Percentiles rank a stretch among this genome's conserved stretches.
These are phyloP conservation scores for Fonsecaea multimorphosa DNA, from an alignment of 2,329 filamentous ascomycete species.

Conservation along the genomic window DNA sequence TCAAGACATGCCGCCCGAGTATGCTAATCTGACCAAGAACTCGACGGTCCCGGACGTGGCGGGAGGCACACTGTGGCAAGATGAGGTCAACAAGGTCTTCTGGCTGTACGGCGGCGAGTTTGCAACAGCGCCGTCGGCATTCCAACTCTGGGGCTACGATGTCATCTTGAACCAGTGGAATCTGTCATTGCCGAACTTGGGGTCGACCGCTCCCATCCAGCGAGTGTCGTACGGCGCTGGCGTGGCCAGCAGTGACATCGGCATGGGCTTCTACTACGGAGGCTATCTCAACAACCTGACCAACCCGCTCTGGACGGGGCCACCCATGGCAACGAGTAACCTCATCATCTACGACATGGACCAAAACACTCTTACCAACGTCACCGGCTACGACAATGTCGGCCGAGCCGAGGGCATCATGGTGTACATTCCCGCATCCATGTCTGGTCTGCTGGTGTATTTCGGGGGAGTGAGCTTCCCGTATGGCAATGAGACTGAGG, in stretches of 20 bases:
- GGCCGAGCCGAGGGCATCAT: conserved; percentile 66
- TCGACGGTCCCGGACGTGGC: conserved; percentile 59
- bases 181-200: conserved; percentile 46
- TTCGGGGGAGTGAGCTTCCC: conserved; percentile 65
- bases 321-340: conserved; percentile 57
- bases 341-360: conserved; percentile 65
- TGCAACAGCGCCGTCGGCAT: conserved; percentile 50
- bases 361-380: conserved; percentile 59
- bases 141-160: conserved; percentile 65
- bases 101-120: conserved; percentile 69
- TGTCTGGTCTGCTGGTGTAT: conserved; percentile 65
- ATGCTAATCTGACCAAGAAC: conserved; percentile 66
- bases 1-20: conserved; percentile 58
- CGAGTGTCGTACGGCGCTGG: conserved; percentile 65
- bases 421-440: conserved; percentile 65
- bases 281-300: conserved; percentile 66
- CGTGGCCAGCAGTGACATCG: conserved; percentile 56
- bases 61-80: conserved; percentile 63
- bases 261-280: conserved; percentile 65
- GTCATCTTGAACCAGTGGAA: conserved; percentile 64
- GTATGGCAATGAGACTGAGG: conserved; percentile 56
- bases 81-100: conserved; percentile 67
- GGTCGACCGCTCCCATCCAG: conserved; percentile 46
- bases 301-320: conserved; percentile 58
- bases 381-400: conserved; percentile 59